Percentiles rank a stretch among this genome's conserved stretches.
These are phyloP conservation scores for Candida morakotiae DNA, from an alignment of 805 yeast species.

Conservation along the genomic window DNA sequence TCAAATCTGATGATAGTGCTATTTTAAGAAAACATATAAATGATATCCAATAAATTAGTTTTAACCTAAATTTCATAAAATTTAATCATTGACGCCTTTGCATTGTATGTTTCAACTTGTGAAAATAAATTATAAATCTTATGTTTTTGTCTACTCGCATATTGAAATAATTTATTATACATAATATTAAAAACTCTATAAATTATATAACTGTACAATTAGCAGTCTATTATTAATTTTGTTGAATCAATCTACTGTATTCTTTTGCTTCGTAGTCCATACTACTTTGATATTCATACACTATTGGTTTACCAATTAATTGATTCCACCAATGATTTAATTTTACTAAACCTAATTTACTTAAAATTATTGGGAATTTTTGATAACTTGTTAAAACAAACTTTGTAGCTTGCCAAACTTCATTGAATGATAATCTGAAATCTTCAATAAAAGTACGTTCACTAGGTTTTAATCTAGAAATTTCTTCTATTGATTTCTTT, in stretches of 20 bases:
- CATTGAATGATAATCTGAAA: constrained; percentile 47
- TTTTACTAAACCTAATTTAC: constrained; percentile 46
- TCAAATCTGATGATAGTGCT: too few relatives aligned
- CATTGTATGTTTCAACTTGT: neutral
- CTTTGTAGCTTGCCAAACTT: constrained; percentile 54
- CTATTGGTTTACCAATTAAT: constrained; percentile 59
- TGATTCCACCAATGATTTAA: constrained; percentile 63
- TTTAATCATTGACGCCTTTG: neutral
- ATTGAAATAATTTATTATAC: too few relatives aligned
- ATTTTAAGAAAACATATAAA: neutral
- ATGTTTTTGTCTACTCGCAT: too few relatives aligned
- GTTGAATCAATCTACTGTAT: constrained; percentile 8
- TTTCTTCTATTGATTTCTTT: constrained; percentile 1
- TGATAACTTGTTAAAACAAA: constrained; percentile 66
- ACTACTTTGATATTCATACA: constrained; percentile 9
- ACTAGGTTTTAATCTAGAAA: constrained; percentile 5
- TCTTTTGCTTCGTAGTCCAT: constrained; percentile 9
- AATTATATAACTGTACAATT: too few relatives aligned
- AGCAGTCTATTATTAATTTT: too few relatives aligned
- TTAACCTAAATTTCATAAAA: neutral
- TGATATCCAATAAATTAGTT: neutral
- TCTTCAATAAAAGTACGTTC: constrained; percentile 31
- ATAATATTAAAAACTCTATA: too few relatives aligned
- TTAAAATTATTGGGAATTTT: constrained; percentile 63
- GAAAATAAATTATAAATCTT: too few relatives aligned